Conservation (phyloP, 768 basidiomycete species). For the Auricularia cornea region DNA sequence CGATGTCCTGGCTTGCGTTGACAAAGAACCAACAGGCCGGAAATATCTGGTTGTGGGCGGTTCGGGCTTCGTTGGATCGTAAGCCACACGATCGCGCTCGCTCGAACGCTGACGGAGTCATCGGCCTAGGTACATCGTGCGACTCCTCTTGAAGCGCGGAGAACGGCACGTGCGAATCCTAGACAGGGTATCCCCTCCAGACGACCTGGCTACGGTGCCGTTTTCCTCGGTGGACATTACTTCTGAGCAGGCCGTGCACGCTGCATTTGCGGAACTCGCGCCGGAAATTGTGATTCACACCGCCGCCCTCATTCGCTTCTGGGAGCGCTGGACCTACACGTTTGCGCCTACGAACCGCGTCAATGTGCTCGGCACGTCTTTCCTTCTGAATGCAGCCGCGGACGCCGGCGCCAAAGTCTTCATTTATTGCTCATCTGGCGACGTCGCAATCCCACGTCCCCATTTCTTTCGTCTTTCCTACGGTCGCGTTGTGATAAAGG, state of each 20-base stretch:
- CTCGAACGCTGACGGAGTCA: neutral
- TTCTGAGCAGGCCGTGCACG: slow-evolving; percentile 19
- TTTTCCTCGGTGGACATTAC: slow-evolving; percentile 23
- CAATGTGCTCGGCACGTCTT: slow-evolving; percentile 1
- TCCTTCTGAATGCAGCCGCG: neutral
- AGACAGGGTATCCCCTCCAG: slow-evolving; percentile 22
- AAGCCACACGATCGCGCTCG: neutral
- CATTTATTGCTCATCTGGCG: neutral
- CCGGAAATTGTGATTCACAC: slow-evolving; percentile 18
- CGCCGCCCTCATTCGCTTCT: slow-evolving; percentile 17
- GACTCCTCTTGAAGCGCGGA: slow-evolving; percentile 27
- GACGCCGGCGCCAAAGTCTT: neutral
- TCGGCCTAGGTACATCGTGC: slow-evolving; percentile 23
- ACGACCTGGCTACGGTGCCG: slow-evolving; percentile 16
- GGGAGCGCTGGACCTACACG: slow-evolving; percentile 15
- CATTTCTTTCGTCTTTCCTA: slow-evolving; percentile 20
- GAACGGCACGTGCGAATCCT: slow-evolving; percentile 26
- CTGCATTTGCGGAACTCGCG: slow-evolving; percentile 14
- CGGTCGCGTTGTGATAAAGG: slow-evolving; percentile 8
- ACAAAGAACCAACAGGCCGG: slow-evolving; percentile 15
- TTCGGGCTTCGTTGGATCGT: slow-evolving; percentile 28
- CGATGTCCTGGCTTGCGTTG: slow-evolving; percentile 21
- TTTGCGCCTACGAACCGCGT: slow-evolving; percentile 9
- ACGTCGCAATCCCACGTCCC: slow-evolving; percentile 2
- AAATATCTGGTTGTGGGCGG: slow-evolving; percentile 26